A percentile compares a stretch with the other conserved stretches of the same genome.
phyloP scores from a whole-genome alignment of 2,329 filamentous ascomycete species.

The Juglanconis juglandina region DNA sequence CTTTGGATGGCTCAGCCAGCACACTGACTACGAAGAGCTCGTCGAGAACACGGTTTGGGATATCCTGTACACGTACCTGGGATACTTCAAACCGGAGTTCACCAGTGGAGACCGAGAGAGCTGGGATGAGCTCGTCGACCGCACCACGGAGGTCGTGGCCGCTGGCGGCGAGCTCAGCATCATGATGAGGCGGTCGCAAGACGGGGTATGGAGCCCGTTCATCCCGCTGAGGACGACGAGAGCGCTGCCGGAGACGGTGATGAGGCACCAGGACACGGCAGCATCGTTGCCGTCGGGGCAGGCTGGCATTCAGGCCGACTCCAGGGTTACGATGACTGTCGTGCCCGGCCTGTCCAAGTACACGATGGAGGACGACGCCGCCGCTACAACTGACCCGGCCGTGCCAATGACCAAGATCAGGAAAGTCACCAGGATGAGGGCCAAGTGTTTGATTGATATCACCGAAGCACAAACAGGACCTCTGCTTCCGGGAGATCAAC shows the following conservation, averaged over 20 bases:
- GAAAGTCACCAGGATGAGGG: neutral
- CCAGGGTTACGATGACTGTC: neutral
- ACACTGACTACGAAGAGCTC: neutral
- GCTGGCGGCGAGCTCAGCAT: neutral
- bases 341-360: constrained; percentile 6
- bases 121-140: neutral
- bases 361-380: neutral
- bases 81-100: neutral
- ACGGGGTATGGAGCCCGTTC: constrained; percentile 6
- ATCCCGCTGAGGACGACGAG: neutral
- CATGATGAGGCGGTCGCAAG: constrained; percentile 3
- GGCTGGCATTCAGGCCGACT: neutral
- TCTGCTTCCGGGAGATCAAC: neutral
- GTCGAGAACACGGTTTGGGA: neutral
- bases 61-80: neutral
- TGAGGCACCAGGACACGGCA: neutral
- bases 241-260: neutral
- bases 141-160: neutral
- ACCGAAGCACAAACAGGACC: neutral
- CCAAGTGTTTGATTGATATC: constrained; percentile 4
- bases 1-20: neutral
- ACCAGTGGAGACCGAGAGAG: neutral
- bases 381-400: neutral
- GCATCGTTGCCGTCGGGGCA: neutral
- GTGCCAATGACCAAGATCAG: neutral